Conservation (phyloP, 805 yeast species). For the Candida endomychidarum region DNA sequence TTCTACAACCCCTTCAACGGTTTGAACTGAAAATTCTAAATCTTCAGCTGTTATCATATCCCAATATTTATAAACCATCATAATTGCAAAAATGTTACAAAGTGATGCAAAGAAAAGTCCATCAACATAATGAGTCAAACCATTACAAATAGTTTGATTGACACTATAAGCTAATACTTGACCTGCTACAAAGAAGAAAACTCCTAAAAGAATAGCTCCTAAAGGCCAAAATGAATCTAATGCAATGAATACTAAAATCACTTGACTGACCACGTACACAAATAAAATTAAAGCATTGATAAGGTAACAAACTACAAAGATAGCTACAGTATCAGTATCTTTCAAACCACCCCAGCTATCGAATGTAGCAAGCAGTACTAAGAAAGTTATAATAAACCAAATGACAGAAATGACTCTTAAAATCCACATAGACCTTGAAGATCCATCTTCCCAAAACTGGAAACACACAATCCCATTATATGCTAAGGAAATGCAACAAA, state of each 20-base stretch:
- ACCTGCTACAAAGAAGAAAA: constrained; percentile 76
- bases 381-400: constrained; percentile 65
- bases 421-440: constrained; percentile 57
- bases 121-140: constrained; percentile 82
- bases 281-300: constrained; percentile 67
- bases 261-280: constrained; percentile 64
- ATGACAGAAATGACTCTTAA: constrained; percentile 51
- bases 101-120: constrained; percentile 84
- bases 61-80: constrained; percentile 98
- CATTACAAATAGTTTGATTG: constrained; percentile 62
- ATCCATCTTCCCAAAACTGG: constrained; percentile 95
- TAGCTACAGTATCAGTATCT: constrained; percentile 55
- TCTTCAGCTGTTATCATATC: constrained; percentile 94
- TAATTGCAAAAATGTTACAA: constrained; percentile 75
- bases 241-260: constrained; percentile 63
- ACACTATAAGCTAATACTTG: constrained; percentile 74
- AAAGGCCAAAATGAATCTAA: constrained; percentile 83
- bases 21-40: constrained; percentile 79
- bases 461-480: constrained; percentile 79
- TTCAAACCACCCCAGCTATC: constrained; percentile 56
- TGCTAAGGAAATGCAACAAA: constrained; percentile 67
- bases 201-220: constrained; percentile 75
- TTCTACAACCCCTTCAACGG: constrained; percentile 35
- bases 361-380: constrained; percentile 72
- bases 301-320: constrained; percentile 70